Evolutionary conservation across 306 rosid genomes (phyloP), one percentile per base, ranked within the genome.

Genomic region (Fragaria vesca): DNA sequence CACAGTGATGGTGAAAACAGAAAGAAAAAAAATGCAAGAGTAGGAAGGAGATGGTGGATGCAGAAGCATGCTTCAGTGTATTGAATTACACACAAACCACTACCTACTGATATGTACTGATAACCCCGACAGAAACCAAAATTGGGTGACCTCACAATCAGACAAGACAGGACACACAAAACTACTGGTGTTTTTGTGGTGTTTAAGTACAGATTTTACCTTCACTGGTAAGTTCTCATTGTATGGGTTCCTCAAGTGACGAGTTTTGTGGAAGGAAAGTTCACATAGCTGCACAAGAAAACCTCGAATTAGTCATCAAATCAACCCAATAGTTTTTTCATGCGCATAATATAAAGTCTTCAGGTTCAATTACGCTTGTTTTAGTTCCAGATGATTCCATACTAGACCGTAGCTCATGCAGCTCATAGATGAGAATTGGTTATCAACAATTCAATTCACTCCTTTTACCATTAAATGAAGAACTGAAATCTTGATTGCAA

Each of bases 151-250:
- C 66, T 74, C 42, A 62, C 68, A 62, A 46, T 61, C 28, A 61
- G 48, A 9, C 50, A 47, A 63, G 63, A 43, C 8, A 62, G 63
- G 15, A 76, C 50, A 47, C 16, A 66, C 24, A 48, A 76, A 38
- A 18, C 63, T 51, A 79, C 50, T 55, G 1, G 40, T 15, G 18
- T 42, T 42, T 40, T 40, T 24, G 30, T 24, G 36, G 67, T 38
- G 4, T 40, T 21, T 21, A 32, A 13, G 69, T 63, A 17, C 71
- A 66, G 80, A 79, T 62, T 70, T 66, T 91, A 96, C 99, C 99
- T 96, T 96, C 57, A 96, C 99, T 34, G 99, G 99, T 83, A 96
- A 88, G 88, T 96, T 96, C 84, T 96, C 99, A 80, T 96, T 96
- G 87, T 87, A 96, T 15, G 99, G 99, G 81, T 96, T 96, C 91